Base-by-base conservation (phyloP, 108 stramenopile species). In the Nitzschia palea region DNA sequence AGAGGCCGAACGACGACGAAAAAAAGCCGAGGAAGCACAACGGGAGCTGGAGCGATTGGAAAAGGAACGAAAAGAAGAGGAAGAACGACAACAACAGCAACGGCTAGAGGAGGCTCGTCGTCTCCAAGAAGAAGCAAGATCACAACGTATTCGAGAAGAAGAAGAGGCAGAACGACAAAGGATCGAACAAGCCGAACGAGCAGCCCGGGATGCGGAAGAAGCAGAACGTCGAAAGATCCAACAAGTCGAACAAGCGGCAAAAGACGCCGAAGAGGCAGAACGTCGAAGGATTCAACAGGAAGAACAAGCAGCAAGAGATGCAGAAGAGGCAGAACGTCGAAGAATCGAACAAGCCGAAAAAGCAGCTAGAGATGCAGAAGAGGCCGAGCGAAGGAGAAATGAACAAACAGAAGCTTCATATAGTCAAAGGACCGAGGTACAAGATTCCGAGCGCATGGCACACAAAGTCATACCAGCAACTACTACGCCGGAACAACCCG, bases 1-100 rank as follows among this genome's bases (percentile, higher is more conserved):
- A 22, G 60, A 70, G 20, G 55, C 57, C 17, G 31, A 62, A 32
- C 60, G 57, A 18, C 23, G 57, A 34, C 43, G 44, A 5, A 42
- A 47, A 50, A 32, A 59, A 50, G 45, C 44, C 10, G 62, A 55
- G 29, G 27, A 55, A 28, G 54, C 54, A 10, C 23, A n/a, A 14
- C 54, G 54, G 25, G 30, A 50, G 31, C 44, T 22, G 8, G 62
- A 57, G 33, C 53, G 44, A 25, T 18, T 23, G 14, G 31, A 33
- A 48, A 63, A 48, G 33, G 44, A 69, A 35, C n/a, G 36, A 25
- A 35, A 53, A 34, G 65, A 66, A 40, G 40, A 43, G n/a, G 31
- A 25, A 27, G 25, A 34, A 23, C 23, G 40, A 32, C 37, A 40
- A 57, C 27, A 23, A 3, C 26, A 54, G 28, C 30, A 50, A 47